Conservation (phyloP, 495 filamentous ascomycete species). For the Neurospora intermedia region DNA sequence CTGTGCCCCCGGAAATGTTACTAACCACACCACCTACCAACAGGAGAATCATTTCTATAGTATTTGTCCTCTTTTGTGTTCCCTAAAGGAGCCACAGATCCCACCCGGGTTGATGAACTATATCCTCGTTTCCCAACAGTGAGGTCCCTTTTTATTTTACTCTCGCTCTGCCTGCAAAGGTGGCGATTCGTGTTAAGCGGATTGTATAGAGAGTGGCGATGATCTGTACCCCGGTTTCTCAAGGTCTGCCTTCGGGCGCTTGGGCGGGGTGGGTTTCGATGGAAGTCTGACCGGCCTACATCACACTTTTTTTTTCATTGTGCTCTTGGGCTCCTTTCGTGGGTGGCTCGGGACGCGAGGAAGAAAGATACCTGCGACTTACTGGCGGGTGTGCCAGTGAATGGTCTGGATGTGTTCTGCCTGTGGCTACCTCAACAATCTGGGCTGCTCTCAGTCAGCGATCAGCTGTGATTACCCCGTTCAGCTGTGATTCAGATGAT, state of each 20-base stretch:
- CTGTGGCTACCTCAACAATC: no score
- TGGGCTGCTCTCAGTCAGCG: no score
- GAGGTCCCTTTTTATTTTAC: conserved; percentile 39
- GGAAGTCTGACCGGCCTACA: conserved; percentile 52
- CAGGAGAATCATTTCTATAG: conserved; percentile 83
- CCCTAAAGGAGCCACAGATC: conserved; percentile 58
- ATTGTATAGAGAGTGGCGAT: conserved; percentile 53
- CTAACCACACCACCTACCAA: conserved; percentile 9
- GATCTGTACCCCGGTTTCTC: conserved; percentile 45
- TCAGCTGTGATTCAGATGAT: neutral
- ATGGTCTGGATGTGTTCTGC: no score
- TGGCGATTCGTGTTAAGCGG: conserved; percentile 28
- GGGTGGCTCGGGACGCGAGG: conserved; percentile 19
- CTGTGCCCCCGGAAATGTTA: no score
- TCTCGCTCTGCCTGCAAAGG: conserved; percentile 42
- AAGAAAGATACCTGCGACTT: neutral
- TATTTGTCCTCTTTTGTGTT: conserved; percentile 71
- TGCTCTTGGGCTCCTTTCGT: conserved; percentile 19
- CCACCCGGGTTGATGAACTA: conserved; percentile 53
- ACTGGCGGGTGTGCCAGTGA: neutral
- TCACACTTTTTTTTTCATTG: conserved; percentile 38
- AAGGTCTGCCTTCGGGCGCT: conserved; percentile 43
- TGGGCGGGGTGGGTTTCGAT: conserved; percentile 47
- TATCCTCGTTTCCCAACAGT: conserved; percentile 52
- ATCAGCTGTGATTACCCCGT: neutral